Conservation (phyloP, 441 rosid species). For the Croton laevigatus region DNA sequence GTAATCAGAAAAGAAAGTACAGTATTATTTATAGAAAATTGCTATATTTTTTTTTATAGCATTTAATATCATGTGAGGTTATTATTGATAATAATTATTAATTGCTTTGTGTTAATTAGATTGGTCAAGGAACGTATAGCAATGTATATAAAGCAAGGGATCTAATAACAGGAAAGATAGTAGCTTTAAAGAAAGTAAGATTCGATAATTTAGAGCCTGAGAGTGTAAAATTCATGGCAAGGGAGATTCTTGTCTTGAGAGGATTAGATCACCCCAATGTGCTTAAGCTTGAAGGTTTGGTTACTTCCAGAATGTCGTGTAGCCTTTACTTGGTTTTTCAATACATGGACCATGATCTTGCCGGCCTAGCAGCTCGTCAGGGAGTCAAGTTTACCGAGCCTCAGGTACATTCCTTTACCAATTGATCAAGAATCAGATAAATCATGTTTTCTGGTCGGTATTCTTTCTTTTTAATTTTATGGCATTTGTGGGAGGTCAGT, state of each 20-base stretch:
- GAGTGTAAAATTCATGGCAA: constrained; percentile 92
- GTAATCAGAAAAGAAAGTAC: constrained; percentile 28
- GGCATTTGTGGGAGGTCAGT: constrained; percentile 12
- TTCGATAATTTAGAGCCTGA: constrained; percentile 86
- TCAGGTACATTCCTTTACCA: constrained; percentile 45
- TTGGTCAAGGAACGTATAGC: constrained; percentile 93
- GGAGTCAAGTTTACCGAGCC: constrained; percentile 69
- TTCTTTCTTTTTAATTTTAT: background rate
- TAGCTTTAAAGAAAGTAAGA: constrained; percentile 88
- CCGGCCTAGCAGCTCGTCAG: constrained; percentile 67
- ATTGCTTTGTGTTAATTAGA: constrained; percentile 32
- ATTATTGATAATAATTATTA: background rate
- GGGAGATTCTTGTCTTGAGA: constrained; percentile 76
- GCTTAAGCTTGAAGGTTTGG: constrained; percentile 87
- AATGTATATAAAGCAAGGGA: constrained; percentile 89
- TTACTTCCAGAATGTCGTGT: constrained; percentile 77
- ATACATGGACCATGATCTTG: constrained; percentile 88
- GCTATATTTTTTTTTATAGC: background rate
- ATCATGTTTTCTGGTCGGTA: background rate
- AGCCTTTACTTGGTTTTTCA: constrained; percentile 84
- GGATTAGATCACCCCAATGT: constrained; percentile 79
- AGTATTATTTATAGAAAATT: background rate
- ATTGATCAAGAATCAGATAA: background rate
- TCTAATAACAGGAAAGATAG: constrained; percentile 70
- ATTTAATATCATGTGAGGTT: background rate